Base-by-base conservation (phyloP, 495 filamentous ascomycete genomes). In the Penicillium manginii region DNA sequence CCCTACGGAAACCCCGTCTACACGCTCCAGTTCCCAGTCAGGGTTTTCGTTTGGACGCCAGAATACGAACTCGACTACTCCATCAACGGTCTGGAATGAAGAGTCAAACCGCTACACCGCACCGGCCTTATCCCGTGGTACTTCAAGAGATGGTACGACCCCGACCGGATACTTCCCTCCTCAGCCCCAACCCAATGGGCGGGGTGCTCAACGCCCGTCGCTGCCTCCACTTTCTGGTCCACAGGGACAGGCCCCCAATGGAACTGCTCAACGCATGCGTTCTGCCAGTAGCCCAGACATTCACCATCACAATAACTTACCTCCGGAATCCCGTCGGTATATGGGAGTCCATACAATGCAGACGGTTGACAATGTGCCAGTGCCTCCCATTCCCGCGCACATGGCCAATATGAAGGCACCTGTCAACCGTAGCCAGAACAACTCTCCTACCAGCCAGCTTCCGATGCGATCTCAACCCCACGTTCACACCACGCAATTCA, bases 1-100 rank as follows among this genome's bases (percentile, higher is more conserved):
- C 1, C 94, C 94, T 1, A 83, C 82, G 12, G 92, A 97, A 55
- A 93, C 92, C 1, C 92, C 94, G 18, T 96, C 91, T 2, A 89
- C 88, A 6, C 84, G 93, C 47, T 91, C 91, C 8, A 96, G 89
- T 73, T 94, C 91, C 52, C 84, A 85, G 49, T 83, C 84, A 33
- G 81, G 84, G 58, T 93, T 88, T 65, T 84, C 86, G 7, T 96
- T 96, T 67, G 87, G 93, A 50, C 86, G 93, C 29, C 86, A 93
- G 63, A 70, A 70, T 29, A 70, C 67, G n/a, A 68, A 68, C 48
- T 70, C 67, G n/a, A 77, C 76, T 14, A 86, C 84, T 6, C 83
- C 88, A 21, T 73, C 60, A 63, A 87, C 74, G 62, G 81, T 74
- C 18, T 82, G 83, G 55, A 79, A 80, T 21, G 89, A 93, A 37